Conservation (phyloP, 805 yeast species). For the Candida ulmi region DNA sequence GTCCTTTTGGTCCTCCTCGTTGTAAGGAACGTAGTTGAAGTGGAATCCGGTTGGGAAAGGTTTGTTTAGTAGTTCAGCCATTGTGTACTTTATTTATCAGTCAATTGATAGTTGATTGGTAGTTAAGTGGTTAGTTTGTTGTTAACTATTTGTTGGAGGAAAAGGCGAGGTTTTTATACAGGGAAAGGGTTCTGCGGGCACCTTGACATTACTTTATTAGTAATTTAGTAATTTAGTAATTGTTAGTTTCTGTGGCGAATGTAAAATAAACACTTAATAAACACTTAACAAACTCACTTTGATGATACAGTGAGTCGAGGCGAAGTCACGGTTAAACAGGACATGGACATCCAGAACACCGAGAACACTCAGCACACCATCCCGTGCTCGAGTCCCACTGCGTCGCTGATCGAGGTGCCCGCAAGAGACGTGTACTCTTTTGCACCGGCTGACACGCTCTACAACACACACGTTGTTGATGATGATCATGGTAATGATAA, state of each 20-base stretch:
- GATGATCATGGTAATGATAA: background rate
- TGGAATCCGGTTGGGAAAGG: slow-evolving; percentile 25
- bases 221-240: no score
- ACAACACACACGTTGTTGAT: background rate
- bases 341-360: background rate
- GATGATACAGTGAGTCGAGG: no score
- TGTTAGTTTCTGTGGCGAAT: no score
- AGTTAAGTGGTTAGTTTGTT: no score
- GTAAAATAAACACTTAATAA: no score
- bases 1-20: slow-evolving; percentile 21
- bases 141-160: no score
- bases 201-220: no score
- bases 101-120: background rate
- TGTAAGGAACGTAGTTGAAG: slow-evolving; percentile 24
- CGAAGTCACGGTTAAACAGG: no score
- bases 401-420: background rate
- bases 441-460: background rate
- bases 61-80: slow-evolving; percentile 10
- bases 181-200: no score
- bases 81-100: no score
- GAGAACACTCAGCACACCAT: background rate
- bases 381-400: background rate
- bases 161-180: no score
- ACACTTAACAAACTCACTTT: no score
- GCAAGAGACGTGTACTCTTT: background rate